Evolutionary conservation across 2,329 filamentous ascomycete species (phyloP), one percentile per base, ranked within the genome.

Genomic region (Cordyceps pruinosa): DNA sequence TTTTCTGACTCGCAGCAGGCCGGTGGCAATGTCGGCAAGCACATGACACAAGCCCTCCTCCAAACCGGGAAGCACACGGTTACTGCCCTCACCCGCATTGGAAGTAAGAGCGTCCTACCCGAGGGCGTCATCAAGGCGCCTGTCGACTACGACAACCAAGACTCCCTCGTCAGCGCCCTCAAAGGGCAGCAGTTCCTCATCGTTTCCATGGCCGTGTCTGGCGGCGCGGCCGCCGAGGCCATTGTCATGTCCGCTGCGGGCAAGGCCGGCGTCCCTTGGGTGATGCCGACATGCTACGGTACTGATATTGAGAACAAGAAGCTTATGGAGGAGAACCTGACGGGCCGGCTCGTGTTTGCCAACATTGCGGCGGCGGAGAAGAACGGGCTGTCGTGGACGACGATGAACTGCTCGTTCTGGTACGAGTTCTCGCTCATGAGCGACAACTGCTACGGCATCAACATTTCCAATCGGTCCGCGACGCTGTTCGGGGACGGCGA

Each of bases 401-500:
- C 64, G 0, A 62, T 79, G 26, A 65, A 62, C 35, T 77, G 72
- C 61, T 72, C 76, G 0, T 80, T 80, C 62, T 82, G 79, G 79
- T 82, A 80, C 64, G 77, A 81, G 52, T 79, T 71, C 55, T 77
- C 73, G 58, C 63, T 81, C 4, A 66, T 68, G 3, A 66, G 66
- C 1, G 41, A 62, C 17, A 45, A 60, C 23, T 65, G 66, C 42
- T 80, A 71, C 59, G 81, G 81, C 1, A 79, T 83, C 65, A 77
- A 82, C 55, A 68, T 83, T 45, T 61, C 68, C 8, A 71, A 75
- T 39, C 68, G 68, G 0, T 66, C 65, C 6, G 64, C 76, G 12
- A 77, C 73, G 0, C 65, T 81, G n/a, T 81, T 74, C 58, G 82
- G 83, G 59, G 79, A 82, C 28, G 86, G 86, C 0, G 75, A 74